Evolutionary conservation across 2,329 filamentous ascomycete genomes (phyloP), one percentile per base, ranked within the genome.

Genomic region (Chaetoscypha palmicola): DNA sequence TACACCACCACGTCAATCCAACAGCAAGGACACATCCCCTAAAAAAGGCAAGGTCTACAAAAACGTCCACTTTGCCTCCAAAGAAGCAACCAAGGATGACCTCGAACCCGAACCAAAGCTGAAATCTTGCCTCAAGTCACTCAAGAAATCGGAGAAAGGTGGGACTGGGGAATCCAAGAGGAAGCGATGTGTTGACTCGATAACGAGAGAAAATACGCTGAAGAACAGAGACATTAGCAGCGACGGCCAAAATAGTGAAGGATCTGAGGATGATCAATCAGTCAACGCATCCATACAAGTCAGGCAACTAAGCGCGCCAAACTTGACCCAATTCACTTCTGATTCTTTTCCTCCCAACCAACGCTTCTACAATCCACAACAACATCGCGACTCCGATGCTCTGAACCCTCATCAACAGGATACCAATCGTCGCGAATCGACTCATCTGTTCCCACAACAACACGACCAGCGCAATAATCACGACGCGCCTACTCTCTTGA

Each of bases 181-280:
- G 3, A 10, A 22, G 11, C 19, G 31, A 3, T 41, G 39, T 14
- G 8, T 41, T 11, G 30, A 34, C 16, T 33, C 30, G 5, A 33
- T 35, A 9, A 41, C 39, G 11, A 41, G 22, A 35, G 39, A 41
- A 7, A 41, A 41, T 22, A 41, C 39, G 12, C 21, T 41, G 8
- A 32, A 19, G 12, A 41, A 41, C 21, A 23, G 24, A 24, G 30
- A 28, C 16, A 22, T n/a, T 17, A 39, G 24, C 14, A 7, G 23
- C 17, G 37, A 17, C 2, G 7, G 12, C 4, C 37, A 28, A 14
- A 12, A 40, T 21, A 14, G 5, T 26, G 11, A 12, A 26, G 10
- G 17, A 26, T 22, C 38, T 16, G 21, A 31, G 22, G 19, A 11
- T 28, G 28, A 21, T 12, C 24, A 32, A 34, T 10, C 19, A 16